A percentile compares a stretch with the other conserved stretches of the same genome.
Evolutionary conservation across 192 early-diverging fungal genomes (phyloP).

Genomic region (Coemansia sp.): DNA sequence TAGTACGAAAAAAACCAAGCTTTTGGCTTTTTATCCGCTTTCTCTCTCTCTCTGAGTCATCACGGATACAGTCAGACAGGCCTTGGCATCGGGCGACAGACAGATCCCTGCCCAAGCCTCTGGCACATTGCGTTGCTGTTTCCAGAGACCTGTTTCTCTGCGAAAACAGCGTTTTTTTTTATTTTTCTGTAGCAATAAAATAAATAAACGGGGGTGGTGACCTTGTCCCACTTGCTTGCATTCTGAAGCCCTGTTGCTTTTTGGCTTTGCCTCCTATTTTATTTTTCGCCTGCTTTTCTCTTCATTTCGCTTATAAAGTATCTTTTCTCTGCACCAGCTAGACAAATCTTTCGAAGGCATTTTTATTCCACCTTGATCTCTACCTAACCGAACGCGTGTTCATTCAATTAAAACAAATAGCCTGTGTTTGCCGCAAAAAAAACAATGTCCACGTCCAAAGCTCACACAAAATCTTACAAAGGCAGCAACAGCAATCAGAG

Average conservation of each 20-base stretch:
- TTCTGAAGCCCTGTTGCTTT: not conserved
- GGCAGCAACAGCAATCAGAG: constrained; percentile 1
- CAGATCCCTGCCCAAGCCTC: too few species aligned
- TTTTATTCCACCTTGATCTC: too few species aligned
- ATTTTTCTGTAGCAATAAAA: not conserved
- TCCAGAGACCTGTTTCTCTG: too few species aligned
- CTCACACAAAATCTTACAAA: constrained; percentile 1
- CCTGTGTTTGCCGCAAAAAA: too few species aligned
- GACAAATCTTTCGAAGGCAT: too few species aligned
- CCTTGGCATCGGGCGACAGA: too few species aligned
- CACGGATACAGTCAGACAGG: not conserved
- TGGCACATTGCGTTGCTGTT: too few species aligned
- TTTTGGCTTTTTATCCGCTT: not conserved
- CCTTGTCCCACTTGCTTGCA: not conserved
- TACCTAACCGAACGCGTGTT: not conserved
- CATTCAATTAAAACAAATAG: too few species aligned
- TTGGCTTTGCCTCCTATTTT: not conserved
- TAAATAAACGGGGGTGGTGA: not conserved
- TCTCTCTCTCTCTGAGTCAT: not conserved
- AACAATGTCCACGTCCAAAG: constrained; percentile 13
- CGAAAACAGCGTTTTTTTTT: too few species aligned
- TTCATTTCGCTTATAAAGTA: constrained; percentile 1
- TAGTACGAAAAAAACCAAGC: not conserved
- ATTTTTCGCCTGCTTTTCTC: not conserved
- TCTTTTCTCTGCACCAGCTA: not conserved